phyloP scores from a whole-genome alignment of 352 stramenopile genomes.

The Globisporangium barbulae region DNA sequence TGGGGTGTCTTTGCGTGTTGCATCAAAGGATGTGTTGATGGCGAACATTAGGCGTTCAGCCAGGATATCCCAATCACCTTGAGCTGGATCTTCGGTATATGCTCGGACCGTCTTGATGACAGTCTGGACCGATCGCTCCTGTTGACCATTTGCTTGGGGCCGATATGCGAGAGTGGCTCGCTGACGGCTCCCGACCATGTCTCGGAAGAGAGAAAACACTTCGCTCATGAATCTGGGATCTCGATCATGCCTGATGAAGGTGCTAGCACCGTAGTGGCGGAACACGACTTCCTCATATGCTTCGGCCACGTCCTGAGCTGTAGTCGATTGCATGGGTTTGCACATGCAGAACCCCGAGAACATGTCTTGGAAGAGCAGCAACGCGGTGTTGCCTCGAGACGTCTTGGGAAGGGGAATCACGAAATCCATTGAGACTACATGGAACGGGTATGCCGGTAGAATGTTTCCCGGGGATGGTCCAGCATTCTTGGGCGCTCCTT shows the following conservation, averaged over 20 bases:
- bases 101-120: conserved; percentile 20
- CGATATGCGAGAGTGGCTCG: conserved; percentile 29
- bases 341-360: conserved; percentile 24
- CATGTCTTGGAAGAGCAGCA: conserved; percentile 25
- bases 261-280: conserved; percentile 21
- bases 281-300: conserved; percentile 25
- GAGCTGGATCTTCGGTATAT: conserved; percentile 20
- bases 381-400: background rate
- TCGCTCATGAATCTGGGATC: conserved; percentile 30
- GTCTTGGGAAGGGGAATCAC: conserved; percentile 5
- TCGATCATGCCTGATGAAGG: conserved; percentile 21
- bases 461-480: conserved; percentile 1
- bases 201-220: conserved; percentile 22
- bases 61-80: conserved; percentile 32
- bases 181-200: conserved; percentile 22
- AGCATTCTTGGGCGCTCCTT: background rate
- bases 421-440: conserved; percentile 13
- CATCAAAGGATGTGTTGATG: conserved; percentile 19
- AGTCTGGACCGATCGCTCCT: conserved; percentile 28
- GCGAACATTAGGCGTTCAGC: conserved; percentile 25
- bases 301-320: conserved; percentile 20
- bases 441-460: background rate
- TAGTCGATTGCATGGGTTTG: conserved; percentile 15
- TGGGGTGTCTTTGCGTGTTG: conserved; percentile 10
- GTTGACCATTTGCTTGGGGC: conserved; percentile 32